Base-by-base conservation (phyloP, 768 basidiomycete genomes). In the Boletus vermiculosoides region DNA sequence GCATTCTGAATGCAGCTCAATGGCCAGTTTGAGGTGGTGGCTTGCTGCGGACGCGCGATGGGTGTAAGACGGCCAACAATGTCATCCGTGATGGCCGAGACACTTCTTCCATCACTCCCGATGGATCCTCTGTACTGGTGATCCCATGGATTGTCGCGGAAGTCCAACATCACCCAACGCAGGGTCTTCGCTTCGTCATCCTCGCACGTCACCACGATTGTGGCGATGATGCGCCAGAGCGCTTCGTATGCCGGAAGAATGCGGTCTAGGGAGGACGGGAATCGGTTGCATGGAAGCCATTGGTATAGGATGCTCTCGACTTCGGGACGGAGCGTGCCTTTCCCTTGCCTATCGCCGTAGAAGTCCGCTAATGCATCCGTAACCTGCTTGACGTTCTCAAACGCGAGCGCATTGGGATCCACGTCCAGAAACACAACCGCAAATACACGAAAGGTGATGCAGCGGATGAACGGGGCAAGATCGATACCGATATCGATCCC, bases 201-300 rank as follows among this genome's bases (percentile, higher is more conserved):
- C n/a, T 72, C 67, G 44, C 71, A 63, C 15, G 13, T 50, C 23
- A 75, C 68, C 49, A 77, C 69, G 1, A 79, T 77, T 0, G 80
- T 64, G 1, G 84, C 84, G 50, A 83, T 72, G 22, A 86, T 77
- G 13, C 83, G 77, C 86, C 86, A 86, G 45, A 86, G 68, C 0
- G 80, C 82, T 63, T 87, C 86, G 74, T 82, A 87, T 1, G 80
- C 70, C 0, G 85, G 85, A 44, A 86, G 76, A 53, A 87, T 74
- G 54, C 76, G 76, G 45, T 85, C 76, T 16, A 86, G 66, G 0
- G 81, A 78, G 44, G 37, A 23, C 18, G 37, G 45, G 48, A 63
- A 55, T 5, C 30, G 55, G 1, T 66, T 60, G 1, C 45, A 50
- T 34, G 78, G 75, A 23, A 85, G 57, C 58, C 85, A 78, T 2